These are phyloP conservation scores for Turritis glabra DNA, from an alignment of 345 rosid species.

Conservation along the genomic window DNA sequence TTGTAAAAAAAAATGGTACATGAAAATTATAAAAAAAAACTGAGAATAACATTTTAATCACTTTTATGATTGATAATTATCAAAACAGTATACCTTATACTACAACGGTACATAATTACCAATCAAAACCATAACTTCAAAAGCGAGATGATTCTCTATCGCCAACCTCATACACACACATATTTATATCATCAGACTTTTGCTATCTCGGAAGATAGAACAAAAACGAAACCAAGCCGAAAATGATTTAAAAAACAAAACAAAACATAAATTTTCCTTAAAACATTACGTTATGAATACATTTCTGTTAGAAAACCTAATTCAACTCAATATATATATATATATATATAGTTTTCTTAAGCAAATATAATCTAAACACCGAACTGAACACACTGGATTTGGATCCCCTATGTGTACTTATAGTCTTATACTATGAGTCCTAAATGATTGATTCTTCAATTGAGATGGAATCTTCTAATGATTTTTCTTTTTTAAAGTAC, in stretches of 20 bases:
- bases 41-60: too few relatives aligned
- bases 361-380: neutral
- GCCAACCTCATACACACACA: too few relatives aligned
- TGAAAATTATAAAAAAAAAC: too few relatives aligned
- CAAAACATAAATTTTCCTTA: neutral
- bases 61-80: too few relatives aligned
- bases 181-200: neutral
- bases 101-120: too few relatives aligned
- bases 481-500: neutral
- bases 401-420: neutral
- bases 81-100: too few relatives aligned
- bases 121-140: too few relatives aligned
- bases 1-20: too few relatives aligned
- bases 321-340: neutral
- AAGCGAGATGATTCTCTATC: too few relatives aligned
- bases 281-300: neutral
- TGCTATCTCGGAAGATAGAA: neutral
- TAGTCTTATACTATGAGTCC: too few relatives aligned
- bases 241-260: neutral
- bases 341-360: neutral
- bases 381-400: neutral
- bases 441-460: neutral
- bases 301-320: neutral
- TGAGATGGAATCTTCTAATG: neutral
- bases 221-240: neutral